phyloP scores from a whole-genome alignment of 148 eudicot species.

The Beta vulgaris region DNA sequence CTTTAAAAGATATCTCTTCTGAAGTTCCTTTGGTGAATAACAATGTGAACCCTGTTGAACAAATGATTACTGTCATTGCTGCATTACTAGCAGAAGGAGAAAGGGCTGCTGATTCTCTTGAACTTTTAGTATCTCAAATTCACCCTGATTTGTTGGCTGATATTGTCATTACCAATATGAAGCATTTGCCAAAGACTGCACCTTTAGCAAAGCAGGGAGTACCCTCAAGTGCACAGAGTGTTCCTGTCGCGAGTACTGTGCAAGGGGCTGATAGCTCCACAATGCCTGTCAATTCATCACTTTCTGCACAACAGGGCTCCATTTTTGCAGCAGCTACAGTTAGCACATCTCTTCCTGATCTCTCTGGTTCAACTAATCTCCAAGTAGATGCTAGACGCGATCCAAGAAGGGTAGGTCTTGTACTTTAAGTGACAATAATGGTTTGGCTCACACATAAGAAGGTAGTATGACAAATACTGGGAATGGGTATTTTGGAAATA shows the following conservation, averaged over 20 bases:
- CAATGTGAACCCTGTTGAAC: slow-evolving; percentile 65
- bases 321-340: slow-evolving; percentile 32
- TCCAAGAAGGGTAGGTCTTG: slow-evolving; percentile 77
- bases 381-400: slow-evolving; percentile 78
- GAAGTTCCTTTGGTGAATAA: slow-evolving; percentile 42
- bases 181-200: slow-evolving; percentile 77
- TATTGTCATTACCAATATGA: slow-evolving; percentile 91
- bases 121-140: slow-evolving; percentile 70
- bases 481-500: background rate
- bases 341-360: slow-evolving; percentile 45
- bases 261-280: slow-evolving; percentile 35
- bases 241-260: slow-evolving; percentile 30
- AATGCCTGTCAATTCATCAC: slow-evolving; percentile 33
- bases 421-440: background rate
- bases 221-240: slow-evolving; percentile 35
- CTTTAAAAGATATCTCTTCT: slow-evolving; percentile 53
- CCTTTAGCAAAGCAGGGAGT: slow-evolving; percentile 35
- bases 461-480: background rate
- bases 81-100: slow-evolving; percentile 95
- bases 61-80: slow-evolving; percentile 91
- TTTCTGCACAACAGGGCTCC: slow-evolving; percentile 38
- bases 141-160: slow-evolving; percentile 93
- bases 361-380: slow-evolving; percentile 40
- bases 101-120: slow-evolving; percentile 82
- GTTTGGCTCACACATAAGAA: background rate